A percentile compares a stretch with the other conserved stretches of the same genome.
Evolutionary conservation across 108 stramenopile species (phyloP).

Genomic region (Cyclotella cryptica): DNA sequence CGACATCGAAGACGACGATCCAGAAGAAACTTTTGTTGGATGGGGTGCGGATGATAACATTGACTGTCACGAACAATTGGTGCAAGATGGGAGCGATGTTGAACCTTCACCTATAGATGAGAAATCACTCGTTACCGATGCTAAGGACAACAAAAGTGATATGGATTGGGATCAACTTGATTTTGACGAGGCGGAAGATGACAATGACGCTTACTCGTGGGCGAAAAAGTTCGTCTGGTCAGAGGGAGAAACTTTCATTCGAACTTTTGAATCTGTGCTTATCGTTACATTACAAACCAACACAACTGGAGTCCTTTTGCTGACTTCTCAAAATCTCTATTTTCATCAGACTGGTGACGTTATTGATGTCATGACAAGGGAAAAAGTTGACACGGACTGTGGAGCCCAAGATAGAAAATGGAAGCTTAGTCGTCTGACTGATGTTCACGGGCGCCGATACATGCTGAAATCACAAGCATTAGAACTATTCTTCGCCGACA

Average conservation of each 20-base stretch:
- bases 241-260: slow-evolving; percentile 72
- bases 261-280: slow-evolving; percentile 73
- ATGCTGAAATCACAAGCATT: slow-evolving; percentile 90
- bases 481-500: slow-evolving; percentile 92
- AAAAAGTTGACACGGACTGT: slow-evolving; percentile 42
- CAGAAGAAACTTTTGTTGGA: slow-evolving; percentile 52
- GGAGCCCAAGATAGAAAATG: slow-evolving; percentile 60
- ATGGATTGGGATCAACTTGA: slow-evolving; percentile 60
- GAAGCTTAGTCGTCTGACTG: slow-evolving; percentile 74
- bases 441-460: slow-evolving; percentile 91
- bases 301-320: slow-evolving; percentile 67
- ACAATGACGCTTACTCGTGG: slow-evolving; percentile 71
- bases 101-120: slow-evolving; percentile 4
- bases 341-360: slow-evolving; percentile 73
- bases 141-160: slow-evolving; percentile 31
- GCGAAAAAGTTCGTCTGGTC: slow-evolving; percentile 82
- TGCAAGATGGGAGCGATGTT: slow-evolving; percentile 4
- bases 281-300: slow-evolving; percentile 66
- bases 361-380: slow-evolving; percentile 78
- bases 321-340: slow-evolving; percentile 84
- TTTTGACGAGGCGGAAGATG: slow-evolving; percentile 33
- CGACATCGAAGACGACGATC: slow-evolving; percentile 62
- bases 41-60: slow-evolving; percentile 30
- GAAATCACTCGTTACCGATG: slow-evolving; percentile 14
- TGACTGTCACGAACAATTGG: not conserved